Percentiles rank a stretch among this genome's conserved stretches.
Conservation (phyloP, 441 rosid species). For the Pelargonium myrrhifolium region DNA sequence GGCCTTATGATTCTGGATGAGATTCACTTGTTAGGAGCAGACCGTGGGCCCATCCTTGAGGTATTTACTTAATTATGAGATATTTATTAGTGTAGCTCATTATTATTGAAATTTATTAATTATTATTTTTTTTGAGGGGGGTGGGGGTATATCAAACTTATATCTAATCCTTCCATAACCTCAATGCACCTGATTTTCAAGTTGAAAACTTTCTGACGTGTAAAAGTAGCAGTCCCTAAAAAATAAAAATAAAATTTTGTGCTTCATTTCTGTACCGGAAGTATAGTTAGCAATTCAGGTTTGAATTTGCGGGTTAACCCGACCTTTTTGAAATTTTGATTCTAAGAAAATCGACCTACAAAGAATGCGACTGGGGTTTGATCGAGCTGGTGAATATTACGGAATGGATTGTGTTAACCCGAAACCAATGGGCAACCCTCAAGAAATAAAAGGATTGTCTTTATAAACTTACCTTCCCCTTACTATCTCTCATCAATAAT, state of each 20-base stretch:
- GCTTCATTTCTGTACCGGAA: not conserved
- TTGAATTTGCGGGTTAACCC: too few relatives aligned
- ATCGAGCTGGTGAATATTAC: too few relatives aligned
- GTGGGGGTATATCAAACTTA: not conserved
- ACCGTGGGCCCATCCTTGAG: conserved; percentile 99
- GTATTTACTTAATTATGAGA: conserved; percentile 33
- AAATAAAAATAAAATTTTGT: not conserved
- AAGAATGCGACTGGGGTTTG: too few relatives aligned
- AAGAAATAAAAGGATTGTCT: too few relatives aligned
- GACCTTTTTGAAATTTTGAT: too few relatives aligned
- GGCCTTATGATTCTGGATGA: conserved; percentile 97
- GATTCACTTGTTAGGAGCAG: conserved; percentile 98
- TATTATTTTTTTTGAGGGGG: not conserved
- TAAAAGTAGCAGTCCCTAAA: not conserved
- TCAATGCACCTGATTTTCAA: not conserved
- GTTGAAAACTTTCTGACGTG: not conserved
- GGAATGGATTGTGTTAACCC: too few relatives aligned
- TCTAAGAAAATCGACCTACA: too few relatives aligned
- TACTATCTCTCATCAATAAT: too few relatives aligned
- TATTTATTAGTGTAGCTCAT: not conserved
- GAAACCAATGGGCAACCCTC: too few relatives aligned
- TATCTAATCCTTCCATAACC: not conserved
- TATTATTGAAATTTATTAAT: not conserved
- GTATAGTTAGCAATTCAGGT: too few relatives aligned
- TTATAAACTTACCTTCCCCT: too few relatives aligned